Base-by-base conservation (phyloP, 1,284 basidiomycete genomes). In the Ceratobasidium sp. region DNA sequence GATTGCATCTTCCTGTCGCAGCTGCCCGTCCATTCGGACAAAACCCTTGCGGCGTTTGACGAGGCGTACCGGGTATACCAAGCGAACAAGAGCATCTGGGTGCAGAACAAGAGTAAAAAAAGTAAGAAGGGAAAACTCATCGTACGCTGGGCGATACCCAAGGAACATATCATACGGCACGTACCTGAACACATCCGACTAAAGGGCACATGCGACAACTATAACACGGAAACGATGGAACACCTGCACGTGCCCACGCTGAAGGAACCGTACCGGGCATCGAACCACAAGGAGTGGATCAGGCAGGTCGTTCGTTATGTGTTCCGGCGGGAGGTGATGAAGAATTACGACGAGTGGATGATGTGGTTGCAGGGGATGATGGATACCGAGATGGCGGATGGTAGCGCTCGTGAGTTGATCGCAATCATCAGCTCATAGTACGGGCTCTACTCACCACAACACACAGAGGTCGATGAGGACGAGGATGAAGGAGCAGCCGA, bases 101-200 rank as follows among this genome's bases (percentile, higher is more conserved):
- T 71, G 4, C 29, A 46, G 17, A 71, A 71, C 43, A 19, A 22
- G 8, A 71, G 54, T 29, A 57, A 61, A 25, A 2, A 2, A 3
- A 56, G 69, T n/a, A 61, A 59, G 22, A 71, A 71, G n/a, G 69
- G 56, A 15, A 66, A 66, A 32, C 0, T 71, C 1, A 71, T 32
- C 8, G 15, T 25, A 17, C 2, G 29, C 34, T 71, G 52, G 52
- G 25, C 22, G 7, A 61, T 71, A 57, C 69, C 56, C 13, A 71
- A 71, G 29, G 0, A 2, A 7, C 69, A 71, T 22, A 32, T 71
- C 9, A 19, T 46, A 19, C 0, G 40, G 0, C 69, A 71, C 43
- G 9, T 34, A 34, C 34, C 40, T 25, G 54, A 71, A 0, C 69
- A 71, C 11, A 46, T 71, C 13, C 56, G 52, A 2, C 25, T 4